A percentile compares a stretch with the other conserved stretches of the same genome.
These are phyloP conservation scores for Raphanus hybrid DNA, from an alignment of 441 rosid species.

Conservation along the genomic window DNA sequence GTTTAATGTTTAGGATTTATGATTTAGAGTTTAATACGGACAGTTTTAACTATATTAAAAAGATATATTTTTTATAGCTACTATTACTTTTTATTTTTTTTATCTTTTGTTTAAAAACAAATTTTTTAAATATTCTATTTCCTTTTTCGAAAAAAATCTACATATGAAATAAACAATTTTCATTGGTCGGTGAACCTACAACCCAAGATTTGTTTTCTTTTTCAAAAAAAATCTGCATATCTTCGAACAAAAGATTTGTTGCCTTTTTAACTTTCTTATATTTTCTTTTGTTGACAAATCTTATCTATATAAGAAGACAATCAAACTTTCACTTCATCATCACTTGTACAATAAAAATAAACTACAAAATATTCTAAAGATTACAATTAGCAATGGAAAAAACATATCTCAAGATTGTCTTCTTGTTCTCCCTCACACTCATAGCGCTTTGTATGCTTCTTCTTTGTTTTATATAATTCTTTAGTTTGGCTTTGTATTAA, in stretches of 20 bases:
- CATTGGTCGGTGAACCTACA: no score
- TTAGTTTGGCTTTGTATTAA: not conserved
- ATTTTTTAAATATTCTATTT: no score
- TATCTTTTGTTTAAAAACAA: no score
- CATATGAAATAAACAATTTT: no score
- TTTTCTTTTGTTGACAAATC: not conserved
- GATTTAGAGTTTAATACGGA: no score
- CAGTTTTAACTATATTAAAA: no score
- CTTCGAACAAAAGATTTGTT: not conserved
- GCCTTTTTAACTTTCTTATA: not conserved
- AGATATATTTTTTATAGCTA: no score
- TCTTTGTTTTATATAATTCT: not conserved
- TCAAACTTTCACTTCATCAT: not conserved
- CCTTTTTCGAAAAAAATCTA: no score
- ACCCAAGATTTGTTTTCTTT: no score
- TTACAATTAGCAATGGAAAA: constrained; percentile 36
- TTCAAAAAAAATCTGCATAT: no score
- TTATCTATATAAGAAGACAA: not conserved
- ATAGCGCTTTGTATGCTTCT: constrained; percentile 16
- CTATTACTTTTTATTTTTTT: no score
- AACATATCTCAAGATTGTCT: constrained; percentile 31
- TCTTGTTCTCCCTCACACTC: constrained; percentile 19
- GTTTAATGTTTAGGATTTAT: no score
- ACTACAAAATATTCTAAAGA: not conserved
- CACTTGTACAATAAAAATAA: constrained; percentile 10